These are phyloP conservation scores for Ploettnerulaceae sp. DNA, from an alignment of 2,329 filamentous ascomycete genomes.

Conservation along the genomic window DNA sequence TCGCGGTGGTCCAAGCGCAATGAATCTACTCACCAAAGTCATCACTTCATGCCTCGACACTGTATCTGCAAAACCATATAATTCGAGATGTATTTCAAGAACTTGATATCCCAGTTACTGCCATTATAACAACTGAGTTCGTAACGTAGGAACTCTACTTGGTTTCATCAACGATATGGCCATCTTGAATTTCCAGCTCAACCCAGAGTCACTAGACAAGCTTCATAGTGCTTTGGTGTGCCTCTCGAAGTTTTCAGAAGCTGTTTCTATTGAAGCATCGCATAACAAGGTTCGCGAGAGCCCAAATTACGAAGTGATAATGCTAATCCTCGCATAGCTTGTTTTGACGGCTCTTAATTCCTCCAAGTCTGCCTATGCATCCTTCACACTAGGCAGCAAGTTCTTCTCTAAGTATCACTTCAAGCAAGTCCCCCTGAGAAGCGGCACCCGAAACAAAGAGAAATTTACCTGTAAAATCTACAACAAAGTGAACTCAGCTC, in stretches of 20 bases:
- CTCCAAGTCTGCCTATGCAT: constrained; percentile 76
- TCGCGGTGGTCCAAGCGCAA: no score
- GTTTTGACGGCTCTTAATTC: constrained; percentile 70
- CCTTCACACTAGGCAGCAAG: constrained; percentile 58
- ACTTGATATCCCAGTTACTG: no score
- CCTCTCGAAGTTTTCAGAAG: constrained; percentile 74
- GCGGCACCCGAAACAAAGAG: constrained; percentile 22
- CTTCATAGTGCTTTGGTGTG: constrained; percentile 71
- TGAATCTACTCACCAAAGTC: constrained; percentile 1
- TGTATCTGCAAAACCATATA: not conserved
- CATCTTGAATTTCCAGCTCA: constrained; percentile 67
- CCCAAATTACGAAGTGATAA: not conserved
- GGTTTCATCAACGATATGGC: constrained; percentile 41
- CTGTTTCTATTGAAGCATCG: constrained; percentile 61
- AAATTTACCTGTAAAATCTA: constrained; percentile 72
- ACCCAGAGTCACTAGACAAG: constrained; percentile 64
- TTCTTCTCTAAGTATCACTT: constrained; percentile 74
- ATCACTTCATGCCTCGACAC: not conserved
- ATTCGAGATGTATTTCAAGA: not conserved
- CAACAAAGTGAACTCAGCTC: constrained; percentile 50
- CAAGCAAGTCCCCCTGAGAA: constrained; percentile 41
- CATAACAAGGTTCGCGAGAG: constrained; percentile 27
- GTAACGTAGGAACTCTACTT: not conserved
- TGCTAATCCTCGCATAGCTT: constrained; percentile 45
- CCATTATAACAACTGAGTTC: no score